Percentiles rank a stretch among this genome's conserved stretches.
Conservation (phyloP, 768 basidiomycete species). For the Boletus reticulatus region DNA sequence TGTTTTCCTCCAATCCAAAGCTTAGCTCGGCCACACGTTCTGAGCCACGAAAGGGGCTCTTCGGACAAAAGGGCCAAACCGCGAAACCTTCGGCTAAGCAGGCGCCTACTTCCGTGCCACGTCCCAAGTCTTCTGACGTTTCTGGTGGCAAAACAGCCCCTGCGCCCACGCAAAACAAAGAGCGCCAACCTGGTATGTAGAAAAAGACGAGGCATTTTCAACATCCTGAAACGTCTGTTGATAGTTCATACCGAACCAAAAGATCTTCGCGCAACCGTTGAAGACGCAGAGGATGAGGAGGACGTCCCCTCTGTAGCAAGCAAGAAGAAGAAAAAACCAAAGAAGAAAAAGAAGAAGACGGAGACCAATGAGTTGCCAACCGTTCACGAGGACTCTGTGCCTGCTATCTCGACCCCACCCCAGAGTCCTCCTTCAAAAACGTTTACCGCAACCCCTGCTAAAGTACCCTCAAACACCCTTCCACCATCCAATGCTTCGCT, state of each 20-base stretch:
- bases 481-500: conserved; percentile 16
- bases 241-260: conserved; percentile 30
- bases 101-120: background rate
- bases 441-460: conserved; percentile 26
- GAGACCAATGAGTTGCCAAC: conserved; percentile 13
- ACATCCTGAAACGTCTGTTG: background rate
- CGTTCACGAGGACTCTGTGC: conserved; percentile 20
- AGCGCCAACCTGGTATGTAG: conserved; percentile 12
- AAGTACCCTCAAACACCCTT: conserved; percentile 4
- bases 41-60: conserved; percentile 31
- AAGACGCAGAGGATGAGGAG: conserved; percentile 74
- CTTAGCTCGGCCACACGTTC: conserved; percentile 38
- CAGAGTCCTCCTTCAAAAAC: conserved; percentile 16
- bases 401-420: conserved; percentile 16
- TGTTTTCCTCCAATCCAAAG: conserved; percentile 52
- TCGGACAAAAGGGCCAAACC: conserved; percentile 19
- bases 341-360: conserved; percentile 74
- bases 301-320: conserved; percentile 29
- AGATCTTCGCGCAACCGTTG: conserved; percentile 48
- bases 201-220: background rate
- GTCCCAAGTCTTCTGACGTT: conserved; percentile 6
- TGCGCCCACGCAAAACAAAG: conserved; percentile 10
- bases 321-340: conserved; percentile 62
- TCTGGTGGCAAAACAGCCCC: conserved; percentile 9
- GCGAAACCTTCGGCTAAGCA: conserved; percentile 12